Evolutionary conservation across 2,329 filamentous ascomycete genomes (phyloP).

Genomic region (Fusarium ambrosium): DNA sequence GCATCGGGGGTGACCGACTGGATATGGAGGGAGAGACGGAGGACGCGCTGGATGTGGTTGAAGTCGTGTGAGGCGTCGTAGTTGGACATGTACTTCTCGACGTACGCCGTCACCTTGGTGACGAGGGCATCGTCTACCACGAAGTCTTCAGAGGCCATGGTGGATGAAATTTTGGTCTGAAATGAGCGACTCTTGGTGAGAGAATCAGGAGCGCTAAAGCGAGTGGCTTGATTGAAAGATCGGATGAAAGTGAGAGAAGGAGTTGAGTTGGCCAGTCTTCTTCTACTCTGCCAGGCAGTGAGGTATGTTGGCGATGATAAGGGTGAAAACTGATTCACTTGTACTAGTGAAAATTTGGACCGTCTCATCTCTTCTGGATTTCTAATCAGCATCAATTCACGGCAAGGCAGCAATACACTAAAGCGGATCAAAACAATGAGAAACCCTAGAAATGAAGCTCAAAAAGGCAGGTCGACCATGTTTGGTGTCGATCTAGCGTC

Average conservation of each 20-base stretch:
- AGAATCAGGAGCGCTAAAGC: background rate
- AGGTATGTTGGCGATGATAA: constrained; percentile 6
- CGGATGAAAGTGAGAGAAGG: constrained; percentile 4
- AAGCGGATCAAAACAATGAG: background rate
- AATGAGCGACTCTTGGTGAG: background rate
- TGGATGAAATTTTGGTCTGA: background rate
- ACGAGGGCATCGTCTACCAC: constrained; percentile 60
- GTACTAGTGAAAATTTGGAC: constrained; percentile 21
- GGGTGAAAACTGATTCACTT: constrained; percentile 13
- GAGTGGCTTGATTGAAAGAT: background rate
- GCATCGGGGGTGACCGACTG: constrained; percentile 62
- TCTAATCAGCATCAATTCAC: constrained; percentile 16
- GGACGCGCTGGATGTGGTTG: constrained; percentile 83
- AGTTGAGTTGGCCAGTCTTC: background rate
- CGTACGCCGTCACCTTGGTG: constrained; percentile 71
- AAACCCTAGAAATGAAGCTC: background rate
- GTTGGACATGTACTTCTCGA: constrained; percentile 78
- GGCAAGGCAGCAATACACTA: background rate
- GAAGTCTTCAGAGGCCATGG: constrained; percentile 44
- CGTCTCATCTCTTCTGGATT: constrained; percentile 16
- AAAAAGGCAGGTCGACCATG: constrained; percentile 8
- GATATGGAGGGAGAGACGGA: constrained; percentile 78
- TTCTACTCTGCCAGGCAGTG: background rate
- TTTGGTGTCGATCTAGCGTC: constrained; percentile 8
- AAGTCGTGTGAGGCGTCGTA: constrained; percentile 93